Evolutionary conservation across 2,329 filamentous ascomycete species (phyloP), one percentile per base, ranked within the genome.

Genomic region (Balansia obtecta): DNA sequence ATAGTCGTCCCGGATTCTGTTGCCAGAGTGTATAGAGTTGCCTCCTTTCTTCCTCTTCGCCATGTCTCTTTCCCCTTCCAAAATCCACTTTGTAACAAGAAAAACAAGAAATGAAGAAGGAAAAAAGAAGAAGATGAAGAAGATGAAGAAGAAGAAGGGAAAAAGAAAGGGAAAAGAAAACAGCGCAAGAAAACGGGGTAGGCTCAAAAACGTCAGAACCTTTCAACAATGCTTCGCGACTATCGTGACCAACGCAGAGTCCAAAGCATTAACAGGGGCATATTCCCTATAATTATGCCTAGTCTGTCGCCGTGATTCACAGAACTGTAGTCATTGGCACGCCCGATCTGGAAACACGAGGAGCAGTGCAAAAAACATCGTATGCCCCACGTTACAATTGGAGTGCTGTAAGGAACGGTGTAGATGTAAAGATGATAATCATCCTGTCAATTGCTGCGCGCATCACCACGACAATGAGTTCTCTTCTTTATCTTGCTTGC

Each of bases 1-100:
- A 42, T 49, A 51, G 52, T 54, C 54, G 61, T 62, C 46, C 58
- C 56, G 46, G 64, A 57, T 56, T 40, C 65, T 66, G 58, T 68
- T 68, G 60, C 59, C 60, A 62, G 60, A 59, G 46, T 57, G 53
- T 56, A 53, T 54, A 56, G 55, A 60, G 55, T 60, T 44, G 58
- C 56, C 56, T 57, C 55, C 48, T 51, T 52, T 53, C 52, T 54
- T 57, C 48, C 38, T 45, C n/a, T 51, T 50, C 13, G 12, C 18
- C 3, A 30, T 45, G 33, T 46, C 38, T 32, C 38, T 37, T 12
- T 15, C 34, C 18, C 16, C 18, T 44, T 37, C 16, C 32, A 20
- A 11, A 15, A 27, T 27, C 7, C 27, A 27, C 27, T 27, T 27
- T 27, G 27, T 7, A 27, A 27, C 27, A 7, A 39, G 20, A 41